phyloP scores from a whole-genome alignment of 1,139 yeast species.

The Magnusiomyces tetraspermus region DNA sequence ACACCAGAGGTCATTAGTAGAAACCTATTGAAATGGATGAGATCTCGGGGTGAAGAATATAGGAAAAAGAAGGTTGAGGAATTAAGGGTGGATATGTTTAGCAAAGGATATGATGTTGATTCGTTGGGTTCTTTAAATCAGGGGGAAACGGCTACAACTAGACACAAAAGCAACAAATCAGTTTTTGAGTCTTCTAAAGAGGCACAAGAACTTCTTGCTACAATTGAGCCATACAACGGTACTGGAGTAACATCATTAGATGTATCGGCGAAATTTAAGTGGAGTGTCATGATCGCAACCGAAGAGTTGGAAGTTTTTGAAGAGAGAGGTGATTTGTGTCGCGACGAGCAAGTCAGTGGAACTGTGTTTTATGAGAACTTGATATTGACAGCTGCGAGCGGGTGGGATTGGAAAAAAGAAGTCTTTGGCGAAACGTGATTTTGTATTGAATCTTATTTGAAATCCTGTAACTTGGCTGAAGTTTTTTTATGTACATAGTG shows the following conservation, averaged over 20 bases:
- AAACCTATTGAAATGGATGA: conserved; percentile 19
- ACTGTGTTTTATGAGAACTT: conserved; percentile 35
- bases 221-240: neutral
- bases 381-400: conserved; percentile 5
- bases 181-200: neutral
- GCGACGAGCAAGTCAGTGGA: conserved; percentile 61
- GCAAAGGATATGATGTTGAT: neutral
- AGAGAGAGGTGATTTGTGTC: conserved; percentile 46
- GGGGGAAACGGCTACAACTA: no score
- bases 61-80: neutral
- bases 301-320: conserved; percentile 62
- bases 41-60: neutral
- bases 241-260: conserved; percentile 38
- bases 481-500: no score
- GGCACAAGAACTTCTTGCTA: no score
- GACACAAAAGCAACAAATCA: neutral
- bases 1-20: conserved; percentile 30
- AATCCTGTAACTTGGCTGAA: no score
- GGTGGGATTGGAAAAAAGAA: conserved; percentile 2
- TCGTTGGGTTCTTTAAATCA: no score
- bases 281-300: conserved; percentile 61
- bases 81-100: neutral
- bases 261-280: conserved; percentile 47
- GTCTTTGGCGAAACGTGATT: neutral
- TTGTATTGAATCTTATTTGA: no score